A percentile compares a stretch with the other conserved stretches of the same genome.
phyloP scores from a whole-genome alignment of 2,329 filamentous ascomycete species.

The Alternaria sp. region DNA sequence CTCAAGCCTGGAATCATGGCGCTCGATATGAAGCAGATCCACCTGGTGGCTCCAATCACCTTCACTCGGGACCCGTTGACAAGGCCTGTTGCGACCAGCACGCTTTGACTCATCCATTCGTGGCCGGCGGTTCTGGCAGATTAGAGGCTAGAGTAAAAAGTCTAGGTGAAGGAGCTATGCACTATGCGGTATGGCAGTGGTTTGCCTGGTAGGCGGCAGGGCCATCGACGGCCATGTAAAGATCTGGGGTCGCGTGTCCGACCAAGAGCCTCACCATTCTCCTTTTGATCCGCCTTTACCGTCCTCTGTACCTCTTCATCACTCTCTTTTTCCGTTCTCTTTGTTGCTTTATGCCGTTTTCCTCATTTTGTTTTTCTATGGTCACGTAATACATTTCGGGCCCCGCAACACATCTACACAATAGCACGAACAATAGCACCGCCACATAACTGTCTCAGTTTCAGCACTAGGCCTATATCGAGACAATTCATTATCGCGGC shows the following conservation, averaged over 20 bases:
- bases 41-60: slow-evolving; percentile 46
- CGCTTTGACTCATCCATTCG: slow-evolving; percentile 34
- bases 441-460: slow-evolving; percentile 40
- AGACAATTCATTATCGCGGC: slow-evolving; percentile 39
- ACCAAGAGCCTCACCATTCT: slow-evolving; percentile 28
- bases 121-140: slow-evolving; percentile 38
- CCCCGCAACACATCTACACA: slow-evolving; percentile 31
- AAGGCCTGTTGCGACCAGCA: slow-evolving; percentile 35
- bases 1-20: slow-evolving; percentile 41
- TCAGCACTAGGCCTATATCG: slow-evolving; percentile 27
- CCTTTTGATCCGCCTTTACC: slow-evolving; percentile 23
- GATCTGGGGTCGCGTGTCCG: slow-evolving; percentile 39
- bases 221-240: slow-evolving; percentile 27
- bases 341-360: slow-evolving; percentile 20
- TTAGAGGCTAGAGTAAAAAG: slow-evolving; percentile 25
- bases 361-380: slow-evolving; percentile 19
- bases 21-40: slow-evolving; percentile 41
- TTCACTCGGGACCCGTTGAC: slow-evolving; percentile 26
- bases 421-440: slow-evolving; percentile 29
- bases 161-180: slow-evolving; percentile 34
- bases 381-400: slow-evolving; percentile 27
- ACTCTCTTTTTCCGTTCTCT: slow-evolving; percentile 12
- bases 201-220: slow-evolving; percentile 30
- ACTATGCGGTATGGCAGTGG: slow-evolving; percentile 36
- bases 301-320: slow-evolving; percentile 18